Conservation (phyloP, 768 basidiomycete species). For the Auriscalpium orientale region DNA sequence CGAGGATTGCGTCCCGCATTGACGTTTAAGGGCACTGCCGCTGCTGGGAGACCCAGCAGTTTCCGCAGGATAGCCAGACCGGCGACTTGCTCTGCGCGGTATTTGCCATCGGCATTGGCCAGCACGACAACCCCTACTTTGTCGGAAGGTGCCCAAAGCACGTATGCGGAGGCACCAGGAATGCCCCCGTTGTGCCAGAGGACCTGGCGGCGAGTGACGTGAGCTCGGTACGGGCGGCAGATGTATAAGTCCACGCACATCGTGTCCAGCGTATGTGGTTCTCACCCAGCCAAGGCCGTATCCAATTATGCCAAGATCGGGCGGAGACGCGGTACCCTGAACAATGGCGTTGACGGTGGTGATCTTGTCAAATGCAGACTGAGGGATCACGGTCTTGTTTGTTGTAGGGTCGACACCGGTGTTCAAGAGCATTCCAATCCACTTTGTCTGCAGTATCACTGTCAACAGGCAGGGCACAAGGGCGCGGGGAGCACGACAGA, state of each 20-base stretch:
- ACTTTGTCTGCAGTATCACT: conserved; percentile 25
- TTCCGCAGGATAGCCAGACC: neutral
- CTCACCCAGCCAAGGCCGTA: conserved; percentile 41
- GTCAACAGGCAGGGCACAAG: neutral
- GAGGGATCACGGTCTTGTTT: conserved; percentile 27
- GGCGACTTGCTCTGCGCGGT: neutral
- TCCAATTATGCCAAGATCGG: conserved; percentile 22
- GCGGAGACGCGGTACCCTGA: conserved; percentile 1
- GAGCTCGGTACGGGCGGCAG: too few relatives aligned
- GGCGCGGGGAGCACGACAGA: conserved; percentile 12
- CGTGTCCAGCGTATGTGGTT: conserved; percentile 31
- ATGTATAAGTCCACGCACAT: conserved; percentile 23
- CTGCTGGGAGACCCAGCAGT: neutral
- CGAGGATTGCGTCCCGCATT: neutral
- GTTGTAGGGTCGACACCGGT: conserved; percentile 24
- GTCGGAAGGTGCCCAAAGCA: conserved; percentile 29
- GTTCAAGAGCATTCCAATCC: conserved; percentile 31
- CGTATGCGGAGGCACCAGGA: conserved; percentile 26
- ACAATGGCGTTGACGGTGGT: conserved; percentile 26
- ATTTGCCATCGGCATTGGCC: conserved; percentile 15
- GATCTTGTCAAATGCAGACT: conserved; percentile 20
- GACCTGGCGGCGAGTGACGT: conserved; percentile 18
- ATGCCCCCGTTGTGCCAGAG: conserved; percentile 27
- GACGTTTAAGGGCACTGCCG: too few relatives aligned
- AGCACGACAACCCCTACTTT: conserved; percentile 26